Percentiles rank a stretch among this genome's conserved stretches.
phyloP scores from a whole-genome alignment of 345 rosid genomes.

The Citropsis articulata region DNA sequence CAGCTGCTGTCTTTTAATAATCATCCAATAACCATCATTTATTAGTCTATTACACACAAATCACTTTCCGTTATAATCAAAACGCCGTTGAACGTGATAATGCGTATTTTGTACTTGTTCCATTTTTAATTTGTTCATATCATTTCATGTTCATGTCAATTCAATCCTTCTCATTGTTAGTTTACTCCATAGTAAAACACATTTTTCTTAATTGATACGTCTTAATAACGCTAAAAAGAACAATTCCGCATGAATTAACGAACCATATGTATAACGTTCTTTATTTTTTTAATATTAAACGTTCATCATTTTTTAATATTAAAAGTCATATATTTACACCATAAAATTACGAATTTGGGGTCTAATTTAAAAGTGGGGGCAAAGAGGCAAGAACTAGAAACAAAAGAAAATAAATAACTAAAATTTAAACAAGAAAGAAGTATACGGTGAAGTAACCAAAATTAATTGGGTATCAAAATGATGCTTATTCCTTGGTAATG shows the following conservation, averaged over 20 bases:
- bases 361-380: neutral
- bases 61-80: slow-evolving; percentile 6
- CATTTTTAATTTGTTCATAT: slow-evolving; percentile 12
- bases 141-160: slow-evolving; percentile 20
- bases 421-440: neutral
- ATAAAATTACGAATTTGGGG: too few relatives aligned
- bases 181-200: neutral
- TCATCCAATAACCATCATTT: neutral
- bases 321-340: too few relatives aligned
- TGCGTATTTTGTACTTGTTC: slow-evolving; percentile 7
- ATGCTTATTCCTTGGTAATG: slow-evolving; percentile 37
- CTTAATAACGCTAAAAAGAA: too few relatives aligned
- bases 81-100: neutral
- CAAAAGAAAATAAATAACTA: neutral
- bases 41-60: slow-evolving; percentile 6
- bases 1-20: neutral
- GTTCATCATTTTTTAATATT: too few relatives aligned
- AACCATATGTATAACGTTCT: too few relatives aligned
- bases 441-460: slow-evolving; percentile 14
- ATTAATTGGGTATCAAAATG: slow-evolving; percentile 32
- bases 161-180: slow-evolving; percentile 18
- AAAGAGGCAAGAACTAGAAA: neutral
- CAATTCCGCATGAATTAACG: too few relatives aligned
- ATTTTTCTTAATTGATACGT: too few relatives aligned
- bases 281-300: too few relatives aligned